Base-by-base conservation (phyloP, 345 rosid genomes). In the Turnera subulata region DNA sequence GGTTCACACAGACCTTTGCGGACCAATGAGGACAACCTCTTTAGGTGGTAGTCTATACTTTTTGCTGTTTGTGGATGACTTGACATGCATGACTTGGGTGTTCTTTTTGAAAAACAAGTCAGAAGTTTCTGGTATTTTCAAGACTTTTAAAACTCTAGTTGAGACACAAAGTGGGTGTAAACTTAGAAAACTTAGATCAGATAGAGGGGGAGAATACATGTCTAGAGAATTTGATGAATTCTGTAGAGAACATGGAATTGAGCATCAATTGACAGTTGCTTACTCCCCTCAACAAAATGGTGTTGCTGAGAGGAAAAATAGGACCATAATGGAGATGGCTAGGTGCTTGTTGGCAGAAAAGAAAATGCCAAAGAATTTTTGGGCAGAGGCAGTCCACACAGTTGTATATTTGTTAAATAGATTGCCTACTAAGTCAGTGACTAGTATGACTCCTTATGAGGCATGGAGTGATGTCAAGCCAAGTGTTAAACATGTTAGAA, bases 281-380 rank as follows among this genome's bases (percentile, higher is more conserved):
- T 16, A 20, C 12, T 16, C 25, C 17, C 50, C 23, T 2, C 1
- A 46, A 46, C 23, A 46, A 29, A 52, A 52, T n/a, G 21, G 52
- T 3, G 33, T 21, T 21, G 25, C 29, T 49, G 53, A 23, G 7
- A 49, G 52, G 52, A 49, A 49, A 18, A 52, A 52, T 33, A 52
- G 14, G 11, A 52, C 23, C 6, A 16, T 52, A 15, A 29, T 11
- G 14, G 22, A 52, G 7, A 52, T 52, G 56, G 56, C 15, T n/a
- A 29, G 21, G 6, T 29, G 40, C 9, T n/a, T 52, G 5, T 8
- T 52, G 12, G 12, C 8, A 6, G 55, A 52, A 21, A 52, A 52
- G 21, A 6, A 18, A 6, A 26, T 26, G 19, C 40, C 42, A 6
- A 3, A 5, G 11, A 29, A 16, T 8, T 52, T 52, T 12, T 52